Evolutionary conservation across 495 filamentous ascomycete species (phyloP).

Genomic region (Coniosporium apollinis): DNA sequence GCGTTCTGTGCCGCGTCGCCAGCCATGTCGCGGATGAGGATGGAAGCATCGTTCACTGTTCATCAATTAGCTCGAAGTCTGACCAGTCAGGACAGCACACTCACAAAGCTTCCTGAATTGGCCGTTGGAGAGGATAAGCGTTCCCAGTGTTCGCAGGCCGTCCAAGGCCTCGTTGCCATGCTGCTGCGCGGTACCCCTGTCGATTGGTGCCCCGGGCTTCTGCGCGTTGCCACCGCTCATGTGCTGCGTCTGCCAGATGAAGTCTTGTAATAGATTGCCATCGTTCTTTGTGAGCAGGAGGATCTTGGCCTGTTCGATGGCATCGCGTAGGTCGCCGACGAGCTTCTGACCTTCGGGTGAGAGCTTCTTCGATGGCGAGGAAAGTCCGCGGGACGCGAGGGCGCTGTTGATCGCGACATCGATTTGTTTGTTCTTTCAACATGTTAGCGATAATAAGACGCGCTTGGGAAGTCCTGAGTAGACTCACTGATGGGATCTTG

Average conservation of each 20-base stretch:
- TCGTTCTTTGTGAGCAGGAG: slow-evolving; percentile 91
- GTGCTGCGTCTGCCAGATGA: slow-evolving; percentile 81
- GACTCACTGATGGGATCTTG: slow-evolving; percentile 75
- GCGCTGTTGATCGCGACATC: slow-evolving; percentile 84
- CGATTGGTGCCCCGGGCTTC: slow-evolving; percentile 46
- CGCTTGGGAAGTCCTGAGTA: not conserved
- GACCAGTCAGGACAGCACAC: slow-evolving; percentile 21
- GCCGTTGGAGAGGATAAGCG: slow-evolving; percentile 83
- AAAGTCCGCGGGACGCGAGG: slow-evolving; percentile 46
- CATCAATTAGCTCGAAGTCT: slow-evolving; percentile 14
- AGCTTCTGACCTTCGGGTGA: slow-evolving; percentile 66
- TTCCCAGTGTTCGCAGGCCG: slow-evolving; percentile 78
- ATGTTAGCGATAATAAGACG: not conserved
- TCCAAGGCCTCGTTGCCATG: slow-evolving; percentile 68
- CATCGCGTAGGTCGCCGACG: slow-evolving; percentile 58
- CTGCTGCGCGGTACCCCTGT: slow-evolving; percentile 58
- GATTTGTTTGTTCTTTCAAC: slow-evolving; percentile 67
- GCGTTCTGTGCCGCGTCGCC: slow-evolving; percentile 76
- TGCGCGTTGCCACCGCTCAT: slow-evolving; percentile 39
- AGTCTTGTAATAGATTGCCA: slow-evolving; percentile 85
- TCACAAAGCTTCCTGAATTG: slow-evolving; percentile 87
- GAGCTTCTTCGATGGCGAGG: slow-evolving; percentile 58
- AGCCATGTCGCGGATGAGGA: slow-evolving; percentile 74
- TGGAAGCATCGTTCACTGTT: slow-evolving; percentile 68
- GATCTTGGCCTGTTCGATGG: slow-evolving; percentile 76